phyloP scores from a whole-genome alignment of 2,329 filamentous ascomycete species.

The Apiospora sp. region DNA sequence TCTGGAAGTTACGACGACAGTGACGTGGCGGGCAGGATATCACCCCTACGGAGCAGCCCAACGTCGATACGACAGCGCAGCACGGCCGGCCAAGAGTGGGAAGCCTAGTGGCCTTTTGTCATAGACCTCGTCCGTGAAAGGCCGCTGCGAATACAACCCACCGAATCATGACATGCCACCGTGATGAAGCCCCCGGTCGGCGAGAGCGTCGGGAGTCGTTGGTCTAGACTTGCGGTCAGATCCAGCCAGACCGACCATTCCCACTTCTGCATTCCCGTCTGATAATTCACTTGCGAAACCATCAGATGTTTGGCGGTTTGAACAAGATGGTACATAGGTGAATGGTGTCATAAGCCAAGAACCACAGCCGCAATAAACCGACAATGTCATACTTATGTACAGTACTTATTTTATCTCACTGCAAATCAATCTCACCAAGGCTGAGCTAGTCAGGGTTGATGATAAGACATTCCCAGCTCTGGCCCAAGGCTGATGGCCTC shows the following conservation, averaged over 20 bases:
- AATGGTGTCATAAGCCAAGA: neutral
- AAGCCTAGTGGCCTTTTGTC: neutral
- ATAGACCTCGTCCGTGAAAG: neutral
- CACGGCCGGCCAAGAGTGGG: neutral
- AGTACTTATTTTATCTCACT: neutral
- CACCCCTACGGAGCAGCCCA: neutral
- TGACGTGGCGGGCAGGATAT: neutral
- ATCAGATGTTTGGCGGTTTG: neutral
- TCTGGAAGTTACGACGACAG: constrained; percentile 14
- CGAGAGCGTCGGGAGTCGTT: neutral
- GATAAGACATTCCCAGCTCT: constrained; percentile 20
- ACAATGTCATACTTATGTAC: neutral
- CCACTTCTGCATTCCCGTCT: neutral
- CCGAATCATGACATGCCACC: neutral
- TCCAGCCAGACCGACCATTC: neutral
- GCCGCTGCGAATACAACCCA: neutral
- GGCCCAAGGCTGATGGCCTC: neutral
- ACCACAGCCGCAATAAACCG: neutral
- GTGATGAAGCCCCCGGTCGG: neutral
- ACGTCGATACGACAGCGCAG: neutral
- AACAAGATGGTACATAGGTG: neutral
- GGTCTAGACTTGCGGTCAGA: neutral
- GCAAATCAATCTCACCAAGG: constrained; percentile 14
- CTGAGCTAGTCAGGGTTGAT: constrained; percentile 17
- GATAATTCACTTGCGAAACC: neutral